Conservation (phyloP, 2,329 filamentous ascomycete species). For the Alternaria triticimaculans region DNA sequence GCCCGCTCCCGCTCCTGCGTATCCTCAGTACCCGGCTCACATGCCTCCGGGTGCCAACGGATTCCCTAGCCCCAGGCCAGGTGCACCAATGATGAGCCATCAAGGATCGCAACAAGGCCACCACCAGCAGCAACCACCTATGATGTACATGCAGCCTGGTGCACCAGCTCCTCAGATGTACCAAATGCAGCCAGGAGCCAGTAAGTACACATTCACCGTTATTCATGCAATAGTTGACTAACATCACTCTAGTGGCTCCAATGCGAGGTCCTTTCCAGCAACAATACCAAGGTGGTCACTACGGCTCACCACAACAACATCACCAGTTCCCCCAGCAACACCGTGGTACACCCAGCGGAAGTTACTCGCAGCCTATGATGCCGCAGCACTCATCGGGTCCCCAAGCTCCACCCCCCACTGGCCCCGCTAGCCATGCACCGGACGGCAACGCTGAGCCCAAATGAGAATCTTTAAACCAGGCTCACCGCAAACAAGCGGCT, state of each 20-base stretch:
- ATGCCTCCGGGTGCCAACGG: constrained; percentile 70
- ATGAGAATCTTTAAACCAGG: constrained; percentile 32
- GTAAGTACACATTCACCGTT: constrained; percentile 62
- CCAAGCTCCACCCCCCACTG: constrained; percentile 45
- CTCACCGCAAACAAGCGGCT: constrained; percentile 18
- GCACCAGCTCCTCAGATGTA: constrained; percentile 79
- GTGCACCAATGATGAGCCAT: constrained; percentile 89
- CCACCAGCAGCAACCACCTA: constrained; percentile 61
- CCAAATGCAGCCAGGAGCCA: constrained; percentile 74
- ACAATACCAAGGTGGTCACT: constrained; percentile 49
- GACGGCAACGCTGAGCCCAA: constrained; percentile 47
- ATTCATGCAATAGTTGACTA: constrained; percentile 1
- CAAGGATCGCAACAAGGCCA: constrained; percentile 94
- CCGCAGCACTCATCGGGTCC: constrained; percentile 49
- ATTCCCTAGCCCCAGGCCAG: constrained; percentile 86
- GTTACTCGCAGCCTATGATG: constrained; percentile 52
- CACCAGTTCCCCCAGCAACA: constrained; percentile 50
- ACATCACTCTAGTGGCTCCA: constrained; percentile 43
- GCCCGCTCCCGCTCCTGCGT: constrained; percentile 67
- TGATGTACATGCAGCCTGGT: constrained; percentile 77
- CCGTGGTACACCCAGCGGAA: constrained; percentile 50
- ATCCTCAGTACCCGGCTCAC: constrained; percentile 65
- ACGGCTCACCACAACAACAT: constrained; percentile 49
- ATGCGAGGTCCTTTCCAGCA: constrained; percentile 50
- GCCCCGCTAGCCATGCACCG: constrained; percentile 42